Base-by-base conservation (phyloP, 768 basidiomycete species). In the Russula griseocarnosa region DNA sequence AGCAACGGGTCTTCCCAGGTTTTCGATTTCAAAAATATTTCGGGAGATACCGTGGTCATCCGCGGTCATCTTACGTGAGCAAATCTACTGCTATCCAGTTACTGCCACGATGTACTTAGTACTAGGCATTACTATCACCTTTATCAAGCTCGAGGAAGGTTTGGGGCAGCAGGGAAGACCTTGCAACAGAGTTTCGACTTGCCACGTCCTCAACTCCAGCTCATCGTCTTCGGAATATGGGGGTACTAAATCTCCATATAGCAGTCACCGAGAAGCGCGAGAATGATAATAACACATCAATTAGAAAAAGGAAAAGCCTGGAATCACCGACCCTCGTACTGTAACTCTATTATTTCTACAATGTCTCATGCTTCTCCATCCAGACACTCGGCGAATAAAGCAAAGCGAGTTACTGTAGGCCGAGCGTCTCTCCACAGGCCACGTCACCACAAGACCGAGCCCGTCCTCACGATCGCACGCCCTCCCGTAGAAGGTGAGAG, bases 391-490 rank as follows among this genome's bases (percentile, higher is more conserved):
- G 77, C 36, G 36, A 36, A 36, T 36, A 36, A 13, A 11, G 11
- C 13, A 36, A 36, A 13, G 36, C 13, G 36, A 13, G 10, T 13
- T 5, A 36, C n/a, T 42, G 55, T 22, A 26, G 49, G 36, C 11
- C 40, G 59, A 69, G 68, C 38, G 75, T 75, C 61, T 75, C 68
- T 56, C 78, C 79, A 32, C 51, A 34, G 14, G 51, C 53, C 53
- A 34, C 32, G 67, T 26, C 71, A 70, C 82, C 78, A 78, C 77
- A 69, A 80, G 64, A 32, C 73, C 76, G 46, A 75, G 54, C 28
- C 82, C 81, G 3, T 80, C 79, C 62, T 74, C 69, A 50, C 77
- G 77, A 1, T 79, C 81, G 22, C 76, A 78, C 51, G 30, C 79
- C 79, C 69, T 20, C 26, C 26, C 7, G 26, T 3, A 13, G 7